A percentile compares a stretch with the other conserved stretches of the same genome.
These are phyloP conservation scores for Micractinium conductrix DNA, from an alignment of 139 green algal species.

Conservation along the genomic window DNA sequence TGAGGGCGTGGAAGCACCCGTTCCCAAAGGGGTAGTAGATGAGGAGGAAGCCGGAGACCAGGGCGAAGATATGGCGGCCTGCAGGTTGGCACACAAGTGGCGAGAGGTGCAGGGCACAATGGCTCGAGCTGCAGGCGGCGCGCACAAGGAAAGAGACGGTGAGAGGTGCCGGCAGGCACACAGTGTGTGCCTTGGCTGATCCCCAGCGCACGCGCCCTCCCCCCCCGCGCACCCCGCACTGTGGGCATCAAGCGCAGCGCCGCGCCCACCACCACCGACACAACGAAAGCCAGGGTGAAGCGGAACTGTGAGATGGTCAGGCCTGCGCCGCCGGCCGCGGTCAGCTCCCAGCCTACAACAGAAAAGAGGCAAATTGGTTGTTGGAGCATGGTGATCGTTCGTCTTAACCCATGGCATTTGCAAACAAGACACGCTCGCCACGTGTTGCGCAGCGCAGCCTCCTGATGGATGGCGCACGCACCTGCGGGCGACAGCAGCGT, in stretches of 20 bases:
- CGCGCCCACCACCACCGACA: conserved; percentile 44
- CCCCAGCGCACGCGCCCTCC: no score
- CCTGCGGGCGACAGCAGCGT: no score
- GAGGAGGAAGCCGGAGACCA: conserved; percentile 66
- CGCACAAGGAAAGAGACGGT: no score
- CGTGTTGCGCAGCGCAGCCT: no score
- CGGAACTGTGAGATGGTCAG: conserved; percentile 58
- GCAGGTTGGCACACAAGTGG: background rate
- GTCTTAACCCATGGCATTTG: no score
- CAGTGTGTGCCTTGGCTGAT: no score
- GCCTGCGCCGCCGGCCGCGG: background rate
- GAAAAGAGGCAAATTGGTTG: no score
- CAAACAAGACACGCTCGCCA: no score
- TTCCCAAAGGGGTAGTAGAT: conserved; percentile 86
- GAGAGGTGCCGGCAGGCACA: no score
- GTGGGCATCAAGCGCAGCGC: conserved; percentile 44
- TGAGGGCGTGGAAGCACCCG: conserved; percentile 60
- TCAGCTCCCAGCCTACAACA: conserved; percentile 54
- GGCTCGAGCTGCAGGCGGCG: no score
- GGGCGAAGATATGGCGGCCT: conserved; percentile 73
- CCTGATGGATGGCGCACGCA: no score
- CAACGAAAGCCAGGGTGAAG: conserved; percentile 63
- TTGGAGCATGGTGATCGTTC: no score
- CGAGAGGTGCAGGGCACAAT: background rate
- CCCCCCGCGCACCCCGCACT: conserved; percentile 51